phyloP scores from a whole-genome alignment of 148 eudicot genomes.

The Chenopodium berlandieri region DNA sequence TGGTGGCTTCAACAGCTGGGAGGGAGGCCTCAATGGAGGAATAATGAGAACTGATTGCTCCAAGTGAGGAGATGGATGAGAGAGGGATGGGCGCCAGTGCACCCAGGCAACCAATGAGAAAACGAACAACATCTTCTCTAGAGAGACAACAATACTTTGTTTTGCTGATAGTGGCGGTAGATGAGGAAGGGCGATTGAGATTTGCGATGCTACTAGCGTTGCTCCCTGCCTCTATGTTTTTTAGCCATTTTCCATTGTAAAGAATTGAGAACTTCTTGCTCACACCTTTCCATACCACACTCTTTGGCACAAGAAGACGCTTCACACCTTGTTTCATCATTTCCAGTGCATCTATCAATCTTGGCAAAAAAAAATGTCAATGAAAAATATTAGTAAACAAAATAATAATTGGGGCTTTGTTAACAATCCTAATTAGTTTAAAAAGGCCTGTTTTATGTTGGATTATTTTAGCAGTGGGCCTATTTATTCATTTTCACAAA shows the following conservation, averaged over 20 bases:
- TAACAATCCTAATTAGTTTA: not conserved
- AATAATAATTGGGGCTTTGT: not conserved
- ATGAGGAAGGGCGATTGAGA: constrained; percentile 50
- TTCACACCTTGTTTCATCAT: constrained; percentile 96
- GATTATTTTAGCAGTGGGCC: not conserved
- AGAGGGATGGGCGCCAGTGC: constrained; percentile 98
- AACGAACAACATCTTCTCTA: constrained; percentile 87
- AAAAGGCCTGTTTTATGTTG: not conserved
- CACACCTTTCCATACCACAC: constrained; percentile 75
- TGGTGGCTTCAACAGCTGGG: constrained; percentile 58
- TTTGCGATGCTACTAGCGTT: constrained; percentile 21
- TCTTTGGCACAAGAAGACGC: constrained; percentile 84
- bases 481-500: not conserved
- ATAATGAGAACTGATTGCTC: constrained; percentile 64
- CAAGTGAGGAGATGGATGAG: constrained; percentile 66
- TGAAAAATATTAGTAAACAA: constrained; percentile 6
- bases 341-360: constrained; percentile 95
- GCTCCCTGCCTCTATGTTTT: constrained; percentile 43
- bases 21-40: constrained; percentile 52
- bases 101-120: constrained; percentile 88
- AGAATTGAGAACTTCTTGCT: constrained; percentile 89
- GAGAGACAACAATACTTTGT: constrained; percentile 85
- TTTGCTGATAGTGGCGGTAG: constrained; percentile 39
- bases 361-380: constrained; percentile 26
- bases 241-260: constrained; percentile 88